phyloP scores from a whole-genome alignment of 176 grass and related monocot genomes.

The Saccharum spontaneum region DNA sequence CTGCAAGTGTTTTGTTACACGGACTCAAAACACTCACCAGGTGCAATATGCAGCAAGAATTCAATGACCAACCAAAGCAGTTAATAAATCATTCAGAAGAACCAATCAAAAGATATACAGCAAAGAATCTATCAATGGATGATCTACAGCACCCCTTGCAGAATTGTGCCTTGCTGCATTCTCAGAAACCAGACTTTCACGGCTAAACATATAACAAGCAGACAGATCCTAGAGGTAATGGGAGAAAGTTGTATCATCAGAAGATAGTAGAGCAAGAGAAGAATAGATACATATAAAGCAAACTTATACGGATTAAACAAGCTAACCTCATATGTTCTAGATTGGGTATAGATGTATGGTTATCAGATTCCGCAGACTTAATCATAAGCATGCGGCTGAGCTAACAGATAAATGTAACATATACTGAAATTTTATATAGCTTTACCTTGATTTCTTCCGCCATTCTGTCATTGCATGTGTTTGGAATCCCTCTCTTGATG shows the following conservation, averaged over 20 bases:
- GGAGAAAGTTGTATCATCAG: background rate
- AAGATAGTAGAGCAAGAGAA: slow-evolving; percentile 1
- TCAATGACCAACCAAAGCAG: slow-evolving; percentile 27
- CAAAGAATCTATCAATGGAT: background rate
- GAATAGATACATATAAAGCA: slow-evolving; percentile 11
- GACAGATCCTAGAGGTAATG: background rate
- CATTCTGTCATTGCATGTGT: slow-evolving; percentile 84
- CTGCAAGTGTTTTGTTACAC: slow-evolving; percentile 52
- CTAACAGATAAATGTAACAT: background rate
- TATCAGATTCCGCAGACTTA: background rate
- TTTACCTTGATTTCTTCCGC: slow-evolving; percentile 93
- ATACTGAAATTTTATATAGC: background rate
- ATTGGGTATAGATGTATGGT: background rate
- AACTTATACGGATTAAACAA: slow-evolving; percentile 8
- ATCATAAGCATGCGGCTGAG: too few species aligned
- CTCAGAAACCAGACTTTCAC: background rate
- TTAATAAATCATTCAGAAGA: slow-evolving; percentile 12
- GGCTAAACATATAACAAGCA: background rate
- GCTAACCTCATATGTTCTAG: background rate
- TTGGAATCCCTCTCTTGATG: slow-evolving; percentile 85
- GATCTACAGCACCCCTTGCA: background rate
- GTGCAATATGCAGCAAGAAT: background rate
- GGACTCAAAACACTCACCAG: slow-evolving; percentile 35
- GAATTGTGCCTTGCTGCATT: background rate
- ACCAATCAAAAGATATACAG: background rate